phyloP scores from a whole-genome alignment of 2,329 filamentous ascomycete genomes.

The Trichoderma asperellum region DNA sequence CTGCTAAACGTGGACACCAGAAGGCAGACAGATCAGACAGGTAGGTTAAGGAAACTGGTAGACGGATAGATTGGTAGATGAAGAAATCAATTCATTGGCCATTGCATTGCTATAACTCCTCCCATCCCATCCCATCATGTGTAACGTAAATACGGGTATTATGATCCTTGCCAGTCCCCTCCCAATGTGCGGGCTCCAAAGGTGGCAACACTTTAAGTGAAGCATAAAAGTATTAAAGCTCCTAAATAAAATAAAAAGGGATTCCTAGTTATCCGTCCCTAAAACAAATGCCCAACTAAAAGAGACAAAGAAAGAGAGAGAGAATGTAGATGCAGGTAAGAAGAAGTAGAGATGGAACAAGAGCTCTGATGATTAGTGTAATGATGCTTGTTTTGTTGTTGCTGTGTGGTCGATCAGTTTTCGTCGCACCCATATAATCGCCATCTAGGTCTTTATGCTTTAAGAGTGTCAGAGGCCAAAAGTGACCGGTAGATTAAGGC shows the following conservation, averaged over 20 bases:
- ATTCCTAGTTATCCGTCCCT: background rate
- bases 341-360: background rate
- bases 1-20: background rate
- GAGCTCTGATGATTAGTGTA: background rate
- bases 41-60: background rate
- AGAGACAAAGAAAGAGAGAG: background rate
- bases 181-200: slow-evolving; percentile 9
- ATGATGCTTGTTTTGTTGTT: background rate
- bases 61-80: background rate
- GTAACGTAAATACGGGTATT: slow-evolving; percentile 14
- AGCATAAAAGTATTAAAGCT: background rate
- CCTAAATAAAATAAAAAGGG: background rate
- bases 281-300: background rate
- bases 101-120: slow-evolving; percentile 8
- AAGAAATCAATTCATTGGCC: background rate
- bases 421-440: background rate
- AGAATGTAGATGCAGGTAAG: background rate
- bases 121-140: slow-evolving; percentile 5
- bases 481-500: background rate
- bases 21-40: background rate
- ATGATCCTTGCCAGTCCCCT: slow-evolving; percentile 13
- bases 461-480: background rate
- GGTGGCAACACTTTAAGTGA: background rate
- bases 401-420: background rate
- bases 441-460: background rate